These are phyloP conservation scores for Diaporthe sp. DNA, from an alignment of 2,329 filamentous ascomycete genomes.

Conservation along the genomic window DNA sequence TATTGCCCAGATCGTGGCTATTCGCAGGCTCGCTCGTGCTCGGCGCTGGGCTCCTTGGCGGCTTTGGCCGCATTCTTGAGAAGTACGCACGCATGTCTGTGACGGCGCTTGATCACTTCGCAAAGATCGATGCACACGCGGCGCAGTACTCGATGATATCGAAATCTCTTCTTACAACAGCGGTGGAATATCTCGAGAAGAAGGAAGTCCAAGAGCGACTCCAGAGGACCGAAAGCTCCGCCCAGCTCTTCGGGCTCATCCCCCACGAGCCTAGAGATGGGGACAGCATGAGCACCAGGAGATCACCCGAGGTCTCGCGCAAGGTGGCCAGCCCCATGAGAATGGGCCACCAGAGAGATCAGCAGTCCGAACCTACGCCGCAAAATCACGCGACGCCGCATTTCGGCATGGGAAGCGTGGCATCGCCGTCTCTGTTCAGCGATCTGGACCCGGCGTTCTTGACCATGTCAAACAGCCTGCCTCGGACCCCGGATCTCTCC, in stretches of 20 bases:
- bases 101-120: constrained; percentile 63
- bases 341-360: constrained; percentile 10
- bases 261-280: constrained; percentile 48
- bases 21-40: constrained; percentile 68
- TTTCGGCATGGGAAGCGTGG: constrained; percentile 44
- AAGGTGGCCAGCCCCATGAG: constrained; percentile 31
- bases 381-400: constrained; percentile 38
- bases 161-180: constrained; percentile 62
- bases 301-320: constrained; percentile 21
- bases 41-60: constrained; percentile 64
- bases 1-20: constrained; percentile 61
- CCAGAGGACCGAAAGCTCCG: constrained; percentile 64
- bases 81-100: constrained; percentile 65
- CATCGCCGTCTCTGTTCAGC: constrained; percentile 50
- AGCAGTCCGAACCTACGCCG: background rate
- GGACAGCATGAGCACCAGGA: background rate
- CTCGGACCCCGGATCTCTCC: constrained; percentile 58
- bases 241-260: constrained; percentile 65
- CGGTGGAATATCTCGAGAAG: constrained; percentile 62
- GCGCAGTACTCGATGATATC: constrained; percentile 68
- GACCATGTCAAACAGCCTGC: constrained; percentile 46
- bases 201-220: constrained; percentile 62
- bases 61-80: constrained; percentile 66
- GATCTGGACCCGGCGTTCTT: constrained; percentile 57
- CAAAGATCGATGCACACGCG: constrained; percentile 64